Percentiles rank a stretch among this genome's conserved stretches.
Evolutionary conservation across 1,284 basidiomycete genomes (phyloP).

Genomic region (Ceratobasidium sp.): DNA sequence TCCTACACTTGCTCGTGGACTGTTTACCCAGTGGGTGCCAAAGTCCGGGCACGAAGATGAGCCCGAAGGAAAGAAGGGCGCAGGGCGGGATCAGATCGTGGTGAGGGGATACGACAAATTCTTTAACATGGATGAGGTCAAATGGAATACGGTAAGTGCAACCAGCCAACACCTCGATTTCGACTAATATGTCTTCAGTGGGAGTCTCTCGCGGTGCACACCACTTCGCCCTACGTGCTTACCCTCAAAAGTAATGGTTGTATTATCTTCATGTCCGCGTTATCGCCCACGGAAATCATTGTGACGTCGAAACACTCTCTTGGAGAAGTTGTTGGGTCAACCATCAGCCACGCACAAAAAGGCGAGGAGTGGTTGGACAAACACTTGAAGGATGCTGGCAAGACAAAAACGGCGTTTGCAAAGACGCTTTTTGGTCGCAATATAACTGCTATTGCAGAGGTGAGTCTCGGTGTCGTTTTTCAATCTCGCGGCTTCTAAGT

Average conservation of each 20-base stretch:
- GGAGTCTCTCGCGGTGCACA: slow-evolving; percentile 79
- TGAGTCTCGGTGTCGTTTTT: slow-evolving; percentile 58
- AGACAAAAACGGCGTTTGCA: slow-evolving; percentile 83
- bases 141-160: slow-evolving; percentile 87
- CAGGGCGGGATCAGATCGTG: slow-evolving; percentile 77
- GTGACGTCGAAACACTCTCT: slow-evolving; percentile 95
- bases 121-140: slow-evolving; percentile 97
- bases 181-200: slow-evolving; percentile 69
- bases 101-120: slow-evolving; percentile 98
- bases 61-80: slow-evolving; percentile 52
- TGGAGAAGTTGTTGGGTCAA: slow-evolving; percentile 65
- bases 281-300: slow-evolving; percentile 81
- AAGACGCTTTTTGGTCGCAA: slow-evolving; percentile 84
- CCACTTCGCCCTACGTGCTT: slow-evolving; percentile 85
- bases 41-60: slow-evolving; percentile 54
- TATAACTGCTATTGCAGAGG: slow-evolving; percentile 93
- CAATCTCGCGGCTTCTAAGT: neutral
- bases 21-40: slow-evolving; percentile 76
- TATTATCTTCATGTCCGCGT: slow-evolving; percentile 95
- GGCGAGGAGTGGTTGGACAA: slow-evolving; percentile 87
- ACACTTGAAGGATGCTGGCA: slow-evolving; percentile 76
- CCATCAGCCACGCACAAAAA: slow-evolving; percentile 78
- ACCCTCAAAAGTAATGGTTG: slow-evolving; percentile 98
- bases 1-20: slow-evolving; percentile 89
- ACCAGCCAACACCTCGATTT: neutral